These are phyloP conservation scores for Chlamydomonas reinhardtii DNA, from an alignment of 163 green algal species.

Conservation along the genomic window DNA sequence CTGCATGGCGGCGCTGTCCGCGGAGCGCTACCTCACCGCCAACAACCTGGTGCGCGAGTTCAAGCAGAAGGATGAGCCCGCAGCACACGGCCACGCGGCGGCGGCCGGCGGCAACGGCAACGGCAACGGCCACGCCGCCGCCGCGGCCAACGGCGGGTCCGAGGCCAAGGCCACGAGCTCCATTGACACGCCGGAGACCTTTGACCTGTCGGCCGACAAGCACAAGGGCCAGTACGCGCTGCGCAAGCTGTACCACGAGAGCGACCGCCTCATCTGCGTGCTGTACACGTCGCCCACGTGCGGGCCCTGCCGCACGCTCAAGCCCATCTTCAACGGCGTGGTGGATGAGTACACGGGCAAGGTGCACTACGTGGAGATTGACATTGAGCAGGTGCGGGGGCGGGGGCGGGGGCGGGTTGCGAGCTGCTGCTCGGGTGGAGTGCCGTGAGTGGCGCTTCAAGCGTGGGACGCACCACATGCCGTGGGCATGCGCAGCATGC, in stretches of 20 bases:
- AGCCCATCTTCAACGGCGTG: slow-evolving; percentile 96
- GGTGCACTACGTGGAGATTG: slow-evolving; percentile 96
- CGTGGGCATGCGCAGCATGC: no score
- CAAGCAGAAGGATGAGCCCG: slow-evolving; percentile 50
- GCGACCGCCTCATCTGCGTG: slow-evolving; percentile 85
- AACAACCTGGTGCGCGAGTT: slow-evolving; percentile 77
- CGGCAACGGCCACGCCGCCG: not conserved
- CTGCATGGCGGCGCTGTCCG: slow-evolving; percentile 93
- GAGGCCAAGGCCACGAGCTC: not conserved
- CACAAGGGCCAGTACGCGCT: slow-evolving; percentile 94
- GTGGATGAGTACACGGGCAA: slow-evolving; percentile 89
- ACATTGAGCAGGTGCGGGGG: slow-evolving; percentile 67
- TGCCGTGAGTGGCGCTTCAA: no score
- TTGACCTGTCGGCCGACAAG: slow-evolving; percentile 70
- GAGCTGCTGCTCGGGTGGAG: no score
- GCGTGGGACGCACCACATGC: no score
- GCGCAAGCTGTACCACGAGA: slow-evolving; percentile 98
- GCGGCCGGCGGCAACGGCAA: not conserved
- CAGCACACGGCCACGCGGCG: slow-evolving; percentile 21
- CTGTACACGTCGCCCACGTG: slow-evolving; percentile 96
- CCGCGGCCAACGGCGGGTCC: not conserved
- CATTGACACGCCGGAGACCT: slow-evolving; percentile 58
- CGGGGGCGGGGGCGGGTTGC: no score
- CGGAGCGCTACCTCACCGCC: slow-evolving; percentile 92
- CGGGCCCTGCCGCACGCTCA: slow-evolving; percentile 95